Conservation (phyloP, 129 eudicot species). For the Tagetes patula region DNA sequence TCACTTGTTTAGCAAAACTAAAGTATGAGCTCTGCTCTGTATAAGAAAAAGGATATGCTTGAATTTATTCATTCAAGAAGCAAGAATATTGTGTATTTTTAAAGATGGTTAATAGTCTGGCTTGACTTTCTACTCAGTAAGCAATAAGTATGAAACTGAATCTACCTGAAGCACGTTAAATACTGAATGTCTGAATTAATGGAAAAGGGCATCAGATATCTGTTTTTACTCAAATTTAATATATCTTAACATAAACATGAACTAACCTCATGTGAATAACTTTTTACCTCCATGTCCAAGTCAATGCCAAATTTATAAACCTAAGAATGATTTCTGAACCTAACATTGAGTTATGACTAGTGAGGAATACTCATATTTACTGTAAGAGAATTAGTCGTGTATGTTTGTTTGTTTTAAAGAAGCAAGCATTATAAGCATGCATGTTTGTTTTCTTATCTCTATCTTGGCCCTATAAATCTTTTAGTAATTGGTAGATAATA, state of each 20-base stretch:
- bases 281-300: slow-evolving; percentile 3
- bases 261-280: neutral
- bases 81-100: neutral
- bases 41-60: slow-evolving; percentile 2
- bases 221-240: slow-evolving; percentile 10
- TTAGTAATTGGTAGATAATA: neutral
- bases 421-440: neutral
- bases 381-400: neutral
- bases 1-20: neutral
- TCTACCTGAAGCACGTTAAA: slow-evolving; percentile 3
- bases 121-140: neutral
- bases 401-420: neutral
- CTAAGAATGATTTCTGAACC: neutral
- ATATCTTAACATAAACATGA: slow-evolving; percentile 15
- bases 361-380: neutral
- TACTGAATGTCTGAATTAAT: neutral
- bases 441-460: neutral
- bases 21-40: neutral
- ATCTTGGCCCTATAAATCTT: slow-evolving; percentile 1
- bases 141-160: neutral
- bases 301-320: neutral
- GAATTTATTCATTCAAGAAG: neutral
- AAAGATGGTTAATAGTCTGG: slow-evolving; percentile 6
- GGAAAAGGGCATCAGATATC: slow-evolving; percentile 8
- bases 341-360: slow-evolving; percentile 15